A percentile compares a stretch with the other conserved stretches of the same genome.
Evolutionary conservation across 208 protist species (phyloP).

Genomic region (Lotmaria passim): DNA sequence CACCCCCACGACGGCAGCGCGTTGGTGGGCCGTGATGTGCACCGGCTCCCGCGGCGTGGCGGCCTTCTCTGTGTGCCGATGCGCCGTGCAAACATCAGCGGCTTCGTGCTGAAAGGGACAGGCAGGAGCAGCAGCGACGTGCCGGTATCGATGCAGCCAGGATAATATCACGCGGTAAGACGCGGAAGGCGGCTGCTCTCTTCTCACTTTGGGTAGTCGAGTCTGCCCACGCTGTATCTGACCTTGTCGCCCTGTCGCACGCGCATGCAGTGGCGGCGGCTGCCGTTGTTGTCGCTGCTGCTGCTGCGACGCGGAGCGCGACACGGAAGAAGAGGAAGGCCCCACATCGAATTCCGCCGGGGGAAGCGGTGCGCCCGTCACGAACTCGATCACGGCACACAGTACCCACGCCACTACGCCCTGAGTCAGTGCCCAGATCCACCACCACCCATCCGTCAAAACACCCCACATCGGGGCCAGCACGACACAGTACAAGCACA

Average conservation of each 20-base stretch:
- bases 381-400: slow-evolving; percentile 5
- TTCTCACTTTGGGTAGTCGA: neutral
- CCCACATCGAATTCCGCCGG: neutral
- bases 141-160: slow-evolving; percentile 8
- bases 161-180: neutral
- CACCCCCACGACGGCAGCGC: slow-evolving; percentile 32
- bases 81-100: too few relatives aligned
- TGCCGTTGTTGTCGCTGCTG: neutral
- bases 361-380: slow-evolving; percentile 16
- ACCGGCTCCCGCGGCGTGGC: neutral
- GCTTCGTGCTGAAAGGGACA: too few relatives aligned
- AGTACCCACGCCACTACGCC: slow-evolving; percentile 11
- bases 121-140: too few relatives aligned
- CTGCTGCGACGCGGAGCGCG: neutral
- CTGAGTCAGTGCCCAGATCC: neutral
- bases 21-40: slow-evolving; percentile 33
- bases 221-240: neutral
- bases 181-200: neutral
- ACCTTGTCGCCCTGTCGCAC: neutral
- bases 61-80: too few relatives aligned
- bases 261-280: too few relatives aligned
- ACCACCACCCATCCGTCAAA: neutral
- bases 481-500: slow-evolving; percentile 37
- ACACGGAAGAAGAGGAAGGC: neutral
- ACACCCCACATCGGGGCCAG: slow-evolving; percentile 35